A percentile compares a stretch with the other conserved stretches of the same genome.
These are phyloP conservation scores for Fragaria iinumae DNA, from an alignment of 306 rosid genomes.

Conservation along the genomic window DNA sequence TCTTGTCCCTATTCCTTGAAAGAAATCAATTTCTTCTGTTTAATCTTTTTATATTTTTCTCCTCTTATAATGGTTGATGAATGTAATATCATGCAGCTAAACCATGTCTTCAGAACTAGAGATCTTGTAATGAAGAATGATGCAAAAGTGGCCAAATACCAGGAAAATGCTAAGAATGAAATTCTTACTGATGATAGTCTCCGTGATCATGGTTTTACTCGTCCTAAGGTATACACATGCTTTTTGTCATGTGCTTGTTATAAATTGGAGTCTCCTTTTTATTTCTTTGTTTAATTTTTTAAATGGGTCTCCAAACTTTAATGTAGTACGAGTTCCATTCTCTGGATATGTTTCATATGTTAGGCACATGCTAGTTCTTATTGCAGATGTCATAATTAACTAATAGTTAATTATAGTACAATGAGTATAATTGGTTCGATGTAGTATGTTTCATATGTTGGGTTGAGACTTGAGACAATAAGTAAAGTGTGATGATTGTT, in stretches of 20 bases:
- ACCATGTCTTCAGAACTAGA: conserved; percentile 77
- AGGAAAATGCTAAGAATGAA: conserved; percentile 38
- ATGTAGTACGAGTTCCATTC: not conserved
- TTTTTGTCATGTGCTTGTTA: conserved; percentile 12
- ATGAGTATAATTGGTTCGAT: not conserved
- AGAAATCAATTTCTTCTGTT: not conserved
- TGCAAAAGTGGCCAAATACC: conserved; percentile 50
- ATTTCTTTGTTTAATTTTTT: too few relatives aligned
- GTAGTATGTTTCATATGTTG: not conserved
- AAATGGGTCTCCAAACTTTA: not conserved
- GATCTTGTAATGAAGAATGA: conserved; percentile 73
- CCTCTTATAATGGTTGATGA: conserved; percentile 12
- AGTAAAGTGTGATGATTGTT: not conserved
- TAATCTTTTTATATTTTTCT: conserved; percentile 6
- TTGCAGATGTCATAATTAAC: not conserved
- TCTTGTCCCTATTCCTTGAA: conserved; percentile 21
- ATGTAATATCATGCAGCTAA: conserved; percentile 58
- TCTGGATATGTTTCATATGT: not conserved
- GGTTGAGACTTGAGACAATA: not conserved
- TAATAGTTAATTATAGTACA: not conserved
- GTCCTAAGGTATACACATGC: conserved; percentile 73
- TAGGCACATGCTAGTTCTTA: not conserved
- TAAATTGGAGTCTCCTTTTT: not conserved
- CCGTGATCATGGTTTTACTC: conserved; percentile 92
- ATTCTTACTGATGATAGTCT: conserved; percentile 41